Conservation (phyloP, 768 basidiomycete genomes). For the Amanita fuliginea region DNA sequence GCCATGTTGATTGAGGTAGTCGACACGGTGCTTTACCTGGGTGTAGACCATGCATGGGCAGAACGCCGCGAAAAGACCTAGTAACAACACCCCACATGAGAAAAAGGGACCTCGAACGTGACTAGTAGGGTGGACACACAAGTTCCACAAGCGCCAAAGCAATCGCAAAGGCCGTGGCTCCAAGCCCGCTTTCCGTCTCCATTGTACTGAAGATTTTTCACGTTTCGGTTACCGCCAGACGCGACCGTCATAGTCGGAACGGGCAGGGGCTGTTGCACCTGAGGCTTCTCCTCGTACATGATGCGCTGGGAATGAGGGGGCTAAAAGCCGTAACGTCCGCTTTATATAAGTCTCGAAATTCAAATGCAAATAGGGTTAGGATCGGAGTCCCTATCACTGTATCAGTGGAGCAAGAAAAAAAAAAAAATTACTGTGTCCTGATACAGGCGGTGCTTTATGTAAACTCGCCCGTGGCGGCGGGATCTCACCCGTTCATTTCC, state of each 20-base stretch:
- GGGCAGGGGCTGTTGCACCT: conserved; percentile 1
- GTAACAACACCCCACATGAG: not conserved
- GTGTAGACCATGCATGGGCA: conserved; percentile 32
- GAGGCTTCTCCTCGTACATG: not conserved
- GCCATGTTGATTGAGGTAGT: conserved; percentile 25
- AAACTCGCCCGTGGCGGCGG: too few relatives aligned
- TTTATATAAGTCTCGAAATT: too few relatives aligned
- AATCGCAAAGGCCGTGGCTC: conserved; percentile 19
- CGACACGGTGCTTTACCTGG: conserved; percentile 27
- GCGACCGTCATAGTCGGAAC: conserved; percentile 9
- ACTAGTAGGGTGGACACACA: conserved; percentile 16
- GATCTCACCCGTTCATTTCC: too few relatives aligned
- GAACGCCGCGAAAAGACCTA: conserved; percentile 26
- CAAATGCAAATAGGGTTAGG: too few relatives aligned
- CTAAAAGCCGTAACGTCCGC: too few relatives aligned
- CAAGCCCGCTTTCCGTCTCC: conserved; percentile 18
- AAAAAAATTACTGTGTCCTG: too few relatives aligned
- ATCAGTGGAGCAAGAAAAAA: too few relatives aligned
- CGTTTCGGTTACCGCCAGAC: conserved; percentile 19
- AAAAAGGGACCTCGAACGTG: too few relatives aligned
- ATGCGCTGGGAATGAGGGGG: too few relatives aligned
- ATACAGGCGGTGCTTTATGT: too few relatives aligned
- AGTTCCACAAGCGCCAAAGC: conserved; percentile 16
- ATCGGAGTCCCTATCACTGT: too few relatives aligned
- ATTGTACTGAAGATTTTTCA: conserved; percentile 14